These are phyloP conservation scores for Pyrus communis DNA, from an alignment of 306 rosid species.

Conservation along the genomic window DNA sequence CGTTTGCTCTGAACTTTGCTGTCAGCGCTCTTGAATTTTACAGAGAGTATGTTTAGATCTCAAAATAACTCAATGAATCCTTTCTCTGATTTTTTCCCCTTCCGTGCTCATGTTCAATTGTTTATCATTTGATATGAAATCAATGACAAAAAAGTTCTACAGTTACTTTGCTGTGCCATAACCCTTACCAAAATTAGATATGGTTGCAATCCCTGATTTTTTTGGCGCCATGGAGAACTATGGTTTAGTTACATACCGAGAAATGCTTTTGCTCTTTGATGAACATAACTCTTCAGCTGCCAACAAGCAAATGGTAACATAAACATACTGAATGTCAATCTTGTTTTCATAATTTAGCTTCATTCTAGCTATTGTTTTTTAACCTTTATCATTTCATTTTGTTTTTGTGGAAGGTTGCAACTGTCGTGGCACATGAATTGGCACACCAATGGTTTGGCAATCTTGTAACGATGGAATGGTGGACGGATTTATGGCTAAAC, in stretches of 20 bases:
- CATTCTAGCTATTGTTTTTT: slow-evolving; percentile 6
- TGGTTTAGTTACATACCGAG: slow-evolving; percentile 87
- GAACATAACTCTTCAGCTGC: slow-evolving; percentile 81
- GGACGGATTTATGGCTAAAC: slow-evolving; percentile 93
- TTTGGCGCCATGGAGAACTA: slow-evolving; percentile 95
- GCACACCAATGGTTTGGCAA: slow-evolving; percentile 96
- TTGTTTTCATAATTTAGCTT: slow-evolving; percentile 5
- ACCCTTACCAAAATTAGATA: slow-evolving; percentile 80
- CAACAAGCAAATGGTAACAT: slow-evolving; percentile 71
- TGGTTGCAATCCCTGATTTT: slow-evolving; percentile 95
- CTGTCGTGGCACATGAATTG: slow-evolving; percentile 83
- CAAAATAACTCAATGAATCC: background rate
- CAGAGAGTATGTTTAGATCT: slow-evolving; percentile 48
- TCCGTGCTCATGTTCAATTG: slow-evolving; percentile 4
- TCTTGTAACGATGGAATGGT: slow-evolving; percentile 98
- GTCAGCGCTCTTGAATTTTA: slow-evolving; percentile 61
- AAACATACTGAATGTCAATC: slow-evolving; percentile 12
- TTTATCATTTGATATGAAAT: slow-evolving; percentile 4
- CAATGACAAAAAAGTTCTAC: slow-evolving; percentile 23
- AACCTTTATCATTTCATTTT: slow-evolving; percentile 15
- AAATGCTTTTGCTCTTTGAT: slow-evolving; percentile 81
- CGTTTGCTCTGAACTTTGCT: slow-evolving; percentile 79
- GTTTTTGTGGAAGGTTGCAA: slow-evolving; percentile 59
- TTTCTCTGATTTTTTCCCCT: background rate
- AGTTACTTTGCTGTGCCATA: slow-evolving; percentile 84